Evolutionary conservation across 139 green algal genomes (phyloP), one percentile per base, ranked within the genome.

Genomic region (Coelastrella sp.): DNA sequence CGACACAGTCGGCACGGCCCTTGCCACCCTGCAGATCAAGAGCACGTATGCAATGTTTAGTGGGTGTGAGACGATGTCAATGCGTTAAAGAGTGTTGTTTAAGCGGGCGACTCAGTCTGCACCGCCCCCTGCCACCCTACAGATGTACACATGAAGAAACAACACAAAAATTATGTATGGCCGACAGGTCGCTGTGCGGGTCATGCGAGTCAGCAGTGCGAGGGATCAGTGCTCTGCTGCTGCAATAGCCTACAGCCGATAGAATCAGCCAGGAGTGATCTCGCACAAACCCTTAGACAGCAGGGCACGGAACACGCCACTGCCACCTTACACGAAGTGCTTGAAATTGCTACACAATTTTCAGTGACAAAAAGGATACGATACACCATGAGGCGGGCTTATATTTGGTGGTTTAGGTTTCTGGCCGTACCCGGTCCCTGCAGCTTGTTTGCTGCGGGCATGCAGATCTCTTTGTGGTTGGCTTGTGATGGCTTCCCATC

Each of bases 21-120:
- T 95, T 95, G 83, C 85, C 73, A 20, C 96, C 96, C 93, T 93
- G 86, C 14, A 11, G 32, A 47, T 47, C 32, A 47, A 0, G 32
- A 47, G 32, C 32, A 47, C 32, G 32, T 47, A 47, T 47, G 32
- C 32, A 47, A 47, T 47, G 32, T 47, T 47, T 47, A 47, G 32
- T 47, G 32, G 32, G 32, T 47, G 32, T 47, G 32, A 47, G 32
- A 47, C 32, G 32, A 47, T 47, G 32, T 47, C 85, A 99, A 94
- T 59, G 99, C 97, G 87, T 97, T 79, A 89, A 95, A 98, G 17
- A 99, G 94, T 57, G 92, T 96, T 2, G 94, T 93, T 78, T 0
- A 99, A 95, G 4, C 94, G 95, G 23, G 95, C 92, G 4, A 76
- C 54, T 32, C 90, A 92, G 94, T 99, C 97, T 13, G 94, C 94